These are phyloP conservation scores for Dysphania ambrosioides DNA, from an alignment of 148 eudicot species.

Conservation along the genomic window DNA sequence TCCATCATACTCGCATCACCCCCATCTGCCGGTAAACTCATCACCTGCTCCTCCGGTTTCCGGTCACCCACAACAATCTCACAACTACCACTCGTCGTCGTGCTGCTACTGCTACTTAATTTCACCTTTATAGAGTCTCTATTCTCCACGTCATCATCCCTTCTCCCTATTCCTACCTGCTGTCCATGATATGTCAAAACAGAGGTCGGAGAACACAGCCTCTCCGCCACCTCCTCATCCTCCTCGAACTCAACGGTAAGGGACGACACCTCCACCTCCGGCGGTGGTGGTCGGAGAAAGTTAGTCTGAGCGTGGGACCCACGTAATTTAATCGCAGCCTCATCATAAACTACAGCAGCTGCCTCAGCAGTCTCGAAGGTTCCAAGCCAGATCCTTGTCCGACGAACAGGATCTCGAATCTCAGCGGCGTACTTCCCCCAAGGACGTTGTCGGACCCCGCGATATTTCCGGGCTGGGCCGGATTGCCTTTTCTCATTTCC, in stretches of 20 bases:
- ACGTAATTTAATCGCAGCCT: constrained; percentile 48
- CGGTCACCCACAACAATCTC: constrained; percentile 1
- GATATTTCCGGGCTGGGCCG: constrained; percentile 30
- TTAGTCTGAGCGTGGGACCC: constrained; percentile 59
- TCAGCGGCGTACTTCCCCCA: constrained; percentile 83
- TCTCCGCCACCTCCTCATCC: neutral
- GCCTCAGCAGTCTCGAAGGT: constrained; percentile 61
- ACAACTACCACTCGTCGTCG: neutral
- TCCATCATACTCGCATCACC: neutral
- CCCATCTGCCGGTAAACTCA: neutral
- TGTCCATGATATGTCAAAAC: too few species aligned
- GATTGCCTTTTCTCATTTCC: neutral
- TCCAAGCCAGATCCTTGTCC: constrained; percentile 59
- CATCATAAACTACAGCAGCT: constrained; percentile 64
- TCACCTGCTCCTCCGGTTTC: constrained; percentile 15
- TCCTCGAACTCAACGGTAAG: constrained; percentile 23
- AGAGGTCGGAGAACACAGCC: constrained; percentile 52
- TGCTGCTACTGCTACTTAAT: neutral
- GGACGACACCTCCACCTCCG: constrained; percentile 12
- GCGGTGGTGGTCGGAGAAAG: constrained; percentile 27
- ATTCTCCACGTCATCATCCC: neutral
- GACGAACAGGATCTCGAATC: constrained; percentile 56
- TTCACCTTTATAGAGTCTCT: neutral
- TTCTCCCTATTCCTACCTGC: too few species aligned
- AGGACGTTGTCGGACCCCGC: constrained; percentile 62